Evolutionary conservation across 2,329 filamentous ascomycete species (phyloP).

Genomic region (Xylaria arbuscula): DNA sequence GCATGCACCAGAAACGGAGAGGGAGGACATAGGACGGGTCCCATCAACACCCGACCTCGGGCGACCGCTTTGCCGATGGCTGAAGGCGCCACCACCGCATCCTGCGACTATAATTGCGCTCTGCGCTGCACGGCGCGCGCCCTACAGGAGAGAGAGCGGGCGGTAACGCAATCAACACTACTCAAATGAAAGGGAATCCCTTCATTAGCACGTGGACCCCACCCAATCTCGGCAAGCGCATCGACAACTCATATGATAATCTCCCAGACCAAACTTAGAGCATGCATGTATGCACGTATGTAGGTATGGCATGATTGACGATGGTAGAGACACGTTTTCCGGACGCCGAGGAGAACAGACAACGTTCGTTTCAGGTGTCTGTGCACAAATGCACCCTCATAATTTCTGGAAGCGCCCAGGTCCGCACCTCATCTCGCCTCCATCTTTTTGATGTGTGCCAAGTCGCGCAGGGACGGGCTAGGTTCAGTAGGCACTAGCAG

Average conservation of each 20-base stretch:
- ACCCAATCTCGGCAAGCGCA: constrained; percentile 25
- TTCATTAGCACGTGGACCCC: constrained; percentile 7
- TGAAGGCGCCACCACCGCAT: constrained; percentile 21
- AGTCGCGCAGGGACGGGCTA: not conserved
- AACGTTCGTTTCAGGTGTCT: constrained; percentile 32
- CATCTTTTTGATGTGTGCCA: constrained; percentile 6
- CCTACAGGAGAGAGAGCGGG: constrained; percentile 1
- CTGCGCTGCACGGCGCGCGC: constrained; percentile 12
- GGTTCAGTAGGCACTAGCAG: not conserved
- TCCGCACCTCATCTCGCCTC: constrained; percentile 8
- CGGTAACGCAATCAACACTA: not conserved
- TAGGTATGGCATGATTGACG: not conserved
- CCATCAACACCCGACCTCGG: constrained; percentile 17
- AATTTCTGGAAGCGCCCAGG: constrained; percentile 37
- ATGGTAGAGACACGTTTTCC: constrained; percentile 7
- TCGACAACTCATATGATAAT: not conserved
- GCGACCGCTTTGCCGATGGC: constrained; percentile 25
- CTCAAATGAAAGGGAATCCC: not conserved
- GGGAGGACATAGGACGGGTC: not conserved
- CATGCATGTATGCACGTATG: not conserved
- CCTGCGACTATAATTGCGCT: not conserved
- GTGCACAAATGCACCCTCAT: constrained; percentile 21
- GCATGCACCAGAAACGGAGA: constrained; percentile 10
- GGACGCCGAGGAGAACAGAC: constrained; percentile 12
- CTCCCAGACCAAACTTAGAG: not conserved